Percentiles rank a stretch among this genome's conserved stretches.
These are phyloP conservation scores for Aspergillus sp. DNA, from an alignment of 2,329 filamentous ascomycete genomes.

Conservation along the genomic window DNA sequence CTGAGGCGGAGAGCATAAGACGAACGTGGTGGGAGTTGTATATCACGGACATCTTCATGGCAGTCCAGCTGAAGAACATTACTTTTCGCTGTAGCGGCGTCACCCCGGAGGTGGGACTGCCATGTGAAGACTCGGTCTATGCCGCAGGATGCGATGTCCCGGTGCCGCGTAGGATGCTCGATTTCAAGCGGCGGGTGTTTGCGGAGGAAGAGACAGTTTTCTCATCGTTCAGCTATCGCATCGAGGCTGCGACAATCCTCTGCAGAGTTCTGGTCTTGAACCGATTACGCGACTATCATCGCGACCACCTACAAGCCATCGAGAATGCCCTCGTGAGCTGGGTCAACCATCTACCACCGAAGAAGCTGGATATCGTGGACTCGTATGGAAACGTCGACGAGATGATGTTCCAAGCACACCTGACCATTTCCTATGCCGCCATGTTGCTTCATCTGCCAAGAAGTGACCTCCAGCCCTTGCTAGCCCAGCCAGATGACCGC, in stretches of 20 bases:
- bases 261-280: slow-evolving; percentile 64
- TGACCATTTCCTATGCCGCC: slow-evolving; percentile 46
- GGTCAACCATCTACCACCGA: slow-evolving; percentile 70
- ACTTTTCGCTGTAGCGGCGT: slow-evolving; percentile 69
- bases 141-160: slow-evolving; percentile 53
- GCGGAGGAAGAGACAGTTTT: slow-evolving; percentile 64
- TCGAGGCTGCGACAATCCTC: slow-evolving; percentile 74
- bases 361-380: slow-evolving; percentile 68
- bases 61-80: slow-evolving; percentile 56
- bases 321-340: slow-evolving; percentile 65
- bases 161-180: slow-evolving; percentile 55
- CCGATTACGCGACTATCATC: slow-evolving; percentile 37
- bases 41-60: slow-evolving; percentile 75
- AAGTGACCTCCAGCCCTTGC: slow-evolving; percentile 58
- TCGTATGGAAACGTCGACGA: slow-evolving; percentile 73
- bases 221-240: slow-evolving; percentile 80
- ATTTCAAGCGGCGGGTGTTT: slow-evolving; percentile 65
- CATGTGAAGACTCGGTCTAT: slow-evolving; percentile 71
- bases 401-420: slow-evolving; percentile 40
- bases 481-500: slow-evolving; percentile 24
- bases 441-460: slow-evolving; percentile 76
- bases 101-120: slow-evolving; percentile 65
- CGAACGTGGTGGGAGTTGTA: slow-evolving; percentile 86
- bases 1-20: slow-evolving; percentile 78
- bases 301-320: slow-evolving; percentile 59